phyloP scores from a whole-genome alignment of 768 basidiomycete species.

The Lactarius hatsudake region DNA sequence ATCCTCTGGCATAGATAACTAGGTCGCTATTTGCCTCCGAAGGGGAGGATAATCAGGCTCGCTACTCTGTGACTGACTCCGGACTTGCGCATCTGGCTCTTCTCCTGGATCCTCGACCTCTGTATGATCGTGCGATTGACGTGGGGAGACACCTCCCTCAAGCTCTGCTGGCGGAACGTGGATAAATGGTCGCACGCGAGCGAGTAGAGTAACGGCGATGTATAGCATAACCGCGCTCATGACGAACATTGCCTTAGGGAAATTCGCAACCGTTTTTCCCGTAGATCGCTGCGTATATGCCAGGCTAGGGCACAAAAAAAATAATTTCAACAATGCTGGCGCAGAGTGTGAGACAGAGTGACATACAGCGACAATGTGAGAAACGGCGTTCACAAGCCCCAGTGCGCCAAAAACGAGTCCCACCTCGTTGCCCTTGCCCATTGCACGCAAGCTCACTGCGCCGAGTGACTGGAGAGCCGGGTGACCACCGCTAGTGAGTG shows the following conservation, averaged over 20 bases:
- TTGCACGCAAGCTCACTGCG: conserved; percentile 28
- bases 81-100: background rate
- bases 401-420: conserved; percentile 29
- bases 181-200: conserved; percentile 26
- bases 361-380: conserved; percentile 27
- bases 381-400: conserved; percentile 25
- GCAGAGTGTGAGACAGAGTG: background rate
- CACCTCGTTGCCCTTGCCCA: conserved; percentile 27
- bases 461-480: conserved; percentile 29
- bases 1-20: conserved; percentile 14
- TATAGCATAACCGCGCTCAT: conserved; percentile 25
- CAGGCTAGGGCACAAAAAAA: conserved; percentile 15
- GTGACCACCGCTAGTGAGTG: conserved; percentile 27
- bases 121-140: background rate
- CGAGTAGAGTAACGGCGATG: conserved; percentile 19
- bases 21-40: background rate
- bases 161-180: conserved; percentile 17
- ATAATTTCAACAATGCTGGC: background rate
- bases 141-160: background rate
- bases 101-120: conserved; percentile 1
- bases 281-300: conserved; percentile 27
- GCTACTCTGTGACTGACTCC: background rate
- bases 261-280: conserved; percentile 23
- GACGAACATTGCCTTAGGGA: conserved; percentile 27
- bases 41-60: background rate